phyloP scores from a whole-genome alignment of 2,329 filamentous ascomycete genomes.

The Neofusicoccum parvum region DNA sequence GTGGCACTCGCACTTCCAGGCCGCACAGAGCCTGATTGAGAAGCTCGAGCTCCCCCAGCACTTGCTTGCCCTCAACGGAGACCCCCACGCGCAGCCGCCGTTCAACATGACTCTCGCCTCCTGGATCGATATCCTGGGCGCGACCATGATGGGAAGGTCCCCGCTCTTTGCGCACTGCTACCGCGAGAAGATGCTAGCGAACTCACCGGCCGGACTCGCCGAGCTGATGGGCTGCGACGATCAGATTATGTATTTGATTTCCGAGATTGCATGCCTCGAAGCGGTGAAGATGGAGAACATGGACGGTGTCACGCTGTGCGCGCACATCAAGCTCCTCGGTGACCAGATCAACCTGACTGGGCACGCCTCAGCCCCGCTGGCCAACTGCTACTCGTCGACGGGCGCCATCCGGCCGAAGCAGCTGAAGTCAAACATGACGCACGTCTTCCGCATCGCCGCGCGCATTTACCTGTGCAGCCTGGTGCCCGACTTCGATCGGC shows the following conservation, averaged over 20 bases:
- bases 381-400: conserved; percentile 59
- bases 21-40: conserved; percentile 79
- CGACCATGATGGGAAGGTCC: conserved; percentile 84
- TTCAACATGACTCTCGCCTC: conserved; percentile 95
- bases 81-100: conserved; percentile 66
- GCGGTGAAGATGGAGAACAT: conserved; percentile 77
- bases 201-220: conserved; percentile 70
- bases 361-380: conserved; percentile 45
- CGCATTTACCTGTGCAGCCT: conserved; percentile 97
- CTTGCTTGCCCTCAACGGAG: conserved; percentile 60
- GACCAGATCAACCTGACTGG: conserved; percentile 85
- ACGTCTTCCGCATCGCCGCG: conserved; percentile 86
- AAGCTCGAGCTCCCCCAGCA: conserved; percentile 77
- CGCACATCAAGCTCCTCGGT: conserved; percentile 85
- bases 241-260: conserved; percentile 95
- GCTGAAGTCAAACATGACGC: conserved; percentile 84
- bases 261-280: conserved; percentile 94
- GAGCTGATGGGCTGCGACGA: conserved; percentile 98
- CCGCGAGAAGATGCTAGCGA: conserved; percentile 80
- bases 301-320: conserved; percentile 82
- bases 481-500: conserved; percentile 81
- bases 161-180: conserved; percentile 94
- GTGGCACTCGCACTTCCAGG: conserved; percentile 97
- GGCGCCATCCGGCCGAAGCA: conserved; percentile 80
- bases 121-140: conserved; percentile 97